These are phyloP conservation scores for Podila epicladia DNA, from an alignment of 192 early-diverging fungal genomes.

Conservation along the genomic window DNA sequence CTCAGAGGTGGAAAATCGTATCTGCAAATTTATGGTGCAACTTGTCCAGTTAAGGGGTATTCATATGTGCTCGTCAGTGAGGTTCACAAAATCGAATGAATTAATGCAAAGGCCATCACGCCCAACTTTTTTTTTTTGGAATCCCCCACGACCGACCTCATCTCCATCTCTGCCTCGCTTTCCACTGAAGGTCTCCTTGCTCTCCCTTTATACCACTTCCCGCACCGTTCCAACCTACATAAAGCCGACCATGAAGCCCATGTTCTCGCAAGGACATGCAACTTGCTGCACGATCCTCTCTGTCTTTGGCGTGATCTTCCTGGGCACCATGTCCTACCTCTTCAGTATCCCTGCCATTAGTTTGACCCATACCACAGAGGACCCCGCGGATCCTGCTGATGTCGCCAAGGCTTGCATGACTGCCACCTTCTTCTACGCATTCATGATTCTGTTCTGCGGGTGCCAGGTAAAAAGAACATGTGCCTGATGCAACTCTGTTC, in stretches of 20 bases:
- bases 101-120: too few relatives aligned
- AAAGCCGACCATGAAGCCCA: constrained; percentile 57
- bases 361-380: constrained; percentile 55
- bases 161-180: too few relatives aligned
- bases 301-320: constrained; percentile 60
- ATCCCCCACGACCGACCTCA: too few relatives aligned
- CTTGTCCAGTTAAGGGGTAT: too few relatives aligned
- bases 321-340: constrained; percentile 52
- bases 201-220: background rate
- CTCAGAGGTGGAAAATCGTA: too few relatives aligned
- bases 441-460: constrained; percentile 60
- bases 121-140: too few relatives aligned
- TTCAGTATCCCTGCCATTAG: constrained; percentile 58
- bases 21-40: too few relatives aligned
- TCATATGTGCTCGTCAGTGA: too few relatives aligned
- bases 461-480: constrained; percentile 53
- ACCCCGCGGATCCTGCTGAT: constrained; percentile 57
- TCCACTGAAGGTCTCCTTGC: too few relatives aligned
- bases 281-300: constrained; percentile 59
- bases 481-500: background rate
- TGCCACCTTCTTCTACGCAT: constrained; percentile 59
- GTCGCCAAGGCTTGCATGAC: constrained; percentile 61
- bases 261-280: constrained; percentile 57
- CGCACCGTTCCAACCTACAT: background rate
- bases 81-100: too few relatives aligned